Base-by-base conservation (phyloP, 768 basidiomycete species). In the Infundibulicybe gibba region DNA sequence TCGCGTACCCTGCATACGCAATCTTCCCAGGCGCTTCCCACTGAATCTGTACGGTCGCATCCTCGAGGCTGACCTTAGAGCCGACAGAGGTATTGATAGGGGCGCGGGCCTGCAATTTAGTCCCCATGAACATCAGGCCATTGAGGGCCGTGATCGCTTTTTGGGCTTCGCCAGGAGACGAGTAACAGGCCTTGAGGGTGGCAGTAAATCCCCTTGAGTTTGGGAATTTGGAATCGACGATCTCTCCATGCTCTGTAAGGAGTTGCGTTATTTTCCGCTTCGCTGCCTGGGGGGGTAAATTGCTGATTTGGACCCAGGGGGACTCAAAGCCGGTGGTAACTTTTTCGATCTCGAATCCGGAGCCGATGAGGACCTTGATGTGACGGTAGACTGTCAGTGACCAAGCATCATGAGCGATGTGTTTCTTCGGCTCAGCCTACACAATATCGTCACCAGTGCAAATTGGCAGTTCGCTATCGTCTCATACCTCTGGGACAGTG, bases 251-350 rank as follows among this genome's bases (percentile, higher is more conserved):
- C 0, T 62, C 61, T 0, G 54, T 40, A 14, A 86, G 64, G 0
- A 81, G 43, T 2, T 54, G 34, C 3, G 50, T 50, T 8, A 90
- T 48, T 0, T 64, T 62, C 0, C 49, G 54, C 0, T 64, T 51
- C 2, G 65, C 61, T 12, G 74, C 65, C 0, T 50, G 49, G 0
- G 50, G 33, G 0, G 78, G 76, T 3, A 90, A 56, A 17, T 82
- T 77, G 4, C 68, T 67, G 2, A 91, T 51, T 32, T 72, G 65
- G 8, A 90, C 56, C 68, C 79, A 80, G 5, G 74, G 76, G 0
- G 83, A 82, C 54, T 92, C 88, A 35, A 89, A 84, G 1, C 82
- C 82, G 1, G 87, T 89, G 6, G 62, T 61, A 5, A 90, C 58
- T 0, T 78, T 71, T 19, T 67, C 60, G 2, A 90, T 71, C 2